phyloP scores from a whole-genome alignment of 2,329 filamentous ascomycete species.

The Incumbomyces delicatus region DNA sequence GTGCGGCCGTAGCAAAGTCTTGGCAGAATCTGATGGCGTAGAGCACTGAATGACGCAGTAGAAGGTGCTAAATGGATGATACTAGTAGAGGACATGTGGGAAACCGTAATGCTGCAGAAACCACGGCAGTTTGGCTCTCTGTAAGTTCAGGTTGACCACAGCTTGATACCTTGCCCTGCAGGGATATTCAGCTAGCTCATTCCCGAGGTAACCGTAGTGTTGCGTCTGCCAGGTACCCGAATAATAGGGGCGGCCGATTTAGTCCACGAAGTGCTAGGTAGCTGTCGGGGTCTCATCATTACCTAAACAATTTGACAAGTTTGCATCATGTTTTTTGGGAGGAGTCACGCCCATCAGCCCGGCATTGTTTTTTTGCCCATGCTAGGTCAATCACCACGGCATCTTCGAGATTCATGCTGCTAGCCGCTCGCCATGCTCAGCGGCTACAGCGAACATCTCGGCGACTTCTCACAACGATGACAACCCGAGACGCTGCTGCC shows the following conservation, averaged over 20 bases:
- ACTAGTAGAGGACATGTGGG: conserved; percentile 2
- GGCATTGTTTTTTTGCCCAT: too few species aligned
- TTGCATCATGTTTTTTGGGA: too few species aligned
- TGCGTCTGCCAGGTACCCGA: too few species aligned
- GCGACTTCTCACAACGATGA: conserved; percentile 3
- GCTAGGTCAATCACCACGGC: neutral
- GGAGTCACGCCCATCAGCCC: too few species aligned
- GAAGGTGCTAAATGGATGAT: too few species aligned
- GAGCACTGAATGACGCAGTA: neutral
- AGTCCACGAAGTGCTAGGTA: too few species aligned
- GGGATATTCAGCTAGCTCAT: neutral
- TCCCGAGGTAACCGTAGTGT: too few species aligned
- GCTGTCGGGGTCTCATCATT: too few species aligned
- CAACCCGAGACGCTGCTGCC: neutral
- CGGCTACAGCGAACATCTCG: conserved; percentile 4
- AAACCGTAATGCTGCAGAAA: neutral
- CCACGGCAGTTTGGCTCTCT: too few species aligned
- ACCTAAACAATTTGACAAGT: too few species aligned
- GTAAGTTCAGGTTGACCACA: too few species aligned
- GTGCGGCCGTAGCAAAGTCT: neutral
- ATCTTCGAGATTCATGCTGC: neutral
- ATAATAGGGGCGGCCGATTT: too few species aligned
- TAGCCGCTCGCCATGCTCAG: conserved; percentile 6
- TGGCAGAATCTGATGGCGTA: neutral
- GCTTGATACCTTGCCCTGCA: neutral